Base-by-base conservation (phyloP, 2,329 filamentous ascomycete genomes). In the Aspergillus proliferans region DNA sequence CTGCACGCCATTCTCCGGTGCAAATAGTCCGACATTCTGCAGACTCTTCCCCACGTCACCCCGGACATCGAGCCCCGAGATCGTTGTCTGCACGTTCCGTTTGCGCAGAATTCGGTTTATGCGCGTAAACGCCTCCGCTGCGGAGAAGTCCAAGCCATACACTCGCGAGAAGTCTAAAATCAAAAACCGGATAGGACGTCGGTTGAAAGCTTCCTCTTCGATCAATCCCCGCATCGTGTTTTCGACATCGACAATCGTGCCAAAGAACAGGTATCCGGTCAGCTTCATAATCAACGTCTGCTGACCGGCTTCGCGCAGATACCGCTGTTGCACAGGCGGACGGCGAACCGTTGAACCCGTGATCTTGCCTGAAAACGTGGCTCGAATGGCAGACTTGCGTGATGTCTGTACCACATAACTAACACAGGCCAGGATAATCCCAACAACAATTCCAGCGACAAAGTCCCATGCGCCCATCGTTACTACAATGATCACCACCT, bases 381-480 rank as follows among this genome's bases (percentile, higher is more conserved):
- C 89, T 45, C 92, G 82, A 43, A 98, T 87, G 14, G 93, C 90
- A 1, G 91, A 90, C 28, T 94, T 86, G 47, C 87, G 82, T 1
- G 93, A 95, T 8, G 90, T 92, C 66, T 97, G 91, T 22, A 96
- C 84, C 24, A 95, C 88, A 54, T 95, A 86, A 42, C 88, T 92
- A 21, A 94, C 80, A 63, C 95, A 97, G 0, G 93, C 93, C 41
- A 98, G 76, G 1, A 95, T 78, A 47, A 98, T 95, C 4, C 93
- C 93, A 26, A 95, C 81, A 9, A 93, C 84, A 41, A 98, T 96
- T 18, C 93, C 93, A 24, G 90, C 83, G 3, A 98, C 93, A 64
- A 98, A 98, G 69, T 98, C 93, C 71, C 95, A 92, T 8, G 90
- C 83, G 1, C 93, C 93, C 93, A 98, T 98, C 36, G 95, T 88